These are phyloP conservation scores for Capsicum baccatum DNA, from an alignment of 257 asterid genomes.

Conservation along the genomic window DNA sequence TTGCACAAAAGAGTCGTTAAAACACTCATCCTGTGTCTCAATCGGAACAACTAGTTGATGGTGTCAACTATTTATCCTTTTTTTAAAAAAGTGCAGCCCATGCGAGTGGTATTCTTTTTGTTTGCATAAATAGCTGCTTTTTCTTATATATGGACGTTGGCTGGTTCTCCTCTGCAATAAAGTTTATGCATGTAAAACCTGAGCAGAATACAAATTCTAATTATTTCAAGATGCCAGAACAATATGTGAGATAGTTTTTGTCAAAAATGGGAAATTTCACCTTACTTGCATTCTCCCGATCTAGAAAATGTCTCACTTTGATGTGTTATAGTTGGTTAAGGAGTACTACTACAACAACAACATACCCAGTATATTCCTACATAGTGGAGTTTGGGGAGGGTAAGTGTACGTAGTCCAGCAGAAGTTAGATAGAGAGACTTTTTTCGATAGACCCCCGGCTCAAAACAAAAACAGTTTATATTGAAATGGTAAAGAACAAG, in stretches of 20 bases:
- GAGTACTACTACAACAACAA: background rate
- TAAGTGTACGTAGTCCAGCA: no score
- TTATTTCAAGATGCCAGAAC: slow-evolving; percentile 22
- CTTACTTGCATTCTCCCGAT: background rate
- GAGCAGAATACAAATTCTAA: background rate
- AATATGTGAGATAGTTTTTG: background rate
- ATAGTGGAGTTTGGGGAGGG: no score
- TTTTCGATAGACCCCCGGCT: no score
- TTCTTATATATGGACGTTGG: background rate
- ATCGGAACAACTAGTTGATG: slow-evolving; percentile 9
- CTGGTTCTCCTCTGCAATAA: background rate
- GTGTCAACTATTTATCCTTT: slow-evolving; percentile 21
- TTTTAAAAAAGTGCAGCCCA: background rate
- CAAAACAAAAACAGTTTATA: no score
- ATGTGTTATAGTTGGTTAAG: slow-evolving; percentile 18
- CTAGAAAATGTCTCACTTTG: background rate
- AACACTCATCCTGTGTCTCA: background rate
- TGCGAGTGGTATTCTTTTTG: slow-evolving; percentile 13
- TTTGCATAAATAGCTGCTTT: background rate
- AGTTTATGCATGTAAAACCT: slow-evolving; percentile 7
- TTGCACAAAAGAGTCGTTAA: background rate
- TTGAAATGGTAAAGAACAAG: no score
- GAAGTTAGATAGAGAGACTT: no score
- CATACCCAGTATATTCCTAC: no score
- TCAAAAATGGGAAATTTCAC: background rate